Conservation (phyloP, 2,329 filamentous ascomycete genomes). For the Parascedosporium putredinis region DNA sequence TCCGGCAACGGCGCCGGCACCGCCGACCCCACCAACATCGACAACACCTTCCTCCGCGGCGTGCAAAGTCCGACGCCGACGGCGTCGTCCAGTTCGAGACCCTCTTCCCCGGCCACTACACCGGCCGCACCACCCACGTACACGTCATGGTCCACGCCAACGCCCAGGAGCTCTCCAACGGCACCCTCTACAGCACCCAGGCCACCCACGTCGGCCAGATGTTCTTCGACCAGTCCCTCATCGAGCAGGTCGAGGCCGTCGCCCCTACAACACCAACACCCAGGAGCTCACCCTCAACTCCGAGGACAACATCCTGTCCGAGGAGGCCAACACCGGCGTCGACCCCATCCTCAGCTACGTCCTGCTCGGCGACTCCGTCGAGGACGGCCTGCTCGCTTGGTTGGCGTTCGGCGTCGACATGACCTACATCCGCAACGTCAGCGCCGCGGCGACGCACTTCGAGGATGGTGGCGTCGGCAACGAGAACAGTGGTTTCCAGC, state of each 20-base stretch:
- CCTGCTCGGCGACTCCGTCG: slow-evolving; percentile 39
- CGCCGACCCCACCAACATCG: slow-evolving; percentile 17
- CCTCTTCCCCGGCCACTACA: slow-evolving; percentile 33
- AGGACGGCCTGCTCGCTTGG: slow-evolving; percentile 44
- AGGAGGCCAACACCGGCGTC: slow-evolving; percentile 34
- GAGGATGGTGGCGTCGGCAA: slow-evolving; percentile 18
- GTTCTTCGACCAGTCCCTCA: slow-evolving; percentile 49
- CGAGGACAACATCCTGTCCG: slow-evolving; percentile 36
- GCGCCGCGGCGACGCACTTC: slow-evolving; percentile 22
- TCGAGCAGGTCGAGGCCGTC: slow-evolving; percentile 34
- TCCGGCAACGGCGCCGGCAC: slow-evolving; percentile 23
- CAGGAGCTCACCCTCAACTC: slow-evolving; percentile 35
- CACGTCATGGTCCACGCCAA: slow-evolving; percentile 25
- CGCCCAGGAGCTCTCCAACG: slow-evolving; percentile 32
- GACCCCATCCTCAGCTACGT: slow-evolving; percentile 50
- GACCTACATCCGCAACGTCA: slow-evolving; percentile 14
- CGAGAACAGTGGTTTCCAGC: background rate
- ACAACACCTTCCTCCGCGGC: slow-evolving; percentile 29
- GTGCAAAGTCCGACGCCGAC: slow-evolving; percentile 27
- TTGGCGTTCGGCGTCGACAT: slow-evolving; percentile 39
- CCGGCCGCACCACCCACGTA: slow-evolving; percentile 29
- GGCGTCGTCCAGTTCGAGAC: slow-evolving; percentile 30
- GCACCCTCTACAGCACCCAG: slow-evolving; percentile 36
- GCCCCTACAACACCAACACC: slow-evolving; percentile 32
- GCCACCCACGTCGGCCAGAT: slow-evolving; percentile 50